Evolutionary conservation across 176 grass and related monocot genomes (phyloP), one percentile per base, ranked within the genome.

Genomic region (Eremochloa ophiuroides): DNA sequence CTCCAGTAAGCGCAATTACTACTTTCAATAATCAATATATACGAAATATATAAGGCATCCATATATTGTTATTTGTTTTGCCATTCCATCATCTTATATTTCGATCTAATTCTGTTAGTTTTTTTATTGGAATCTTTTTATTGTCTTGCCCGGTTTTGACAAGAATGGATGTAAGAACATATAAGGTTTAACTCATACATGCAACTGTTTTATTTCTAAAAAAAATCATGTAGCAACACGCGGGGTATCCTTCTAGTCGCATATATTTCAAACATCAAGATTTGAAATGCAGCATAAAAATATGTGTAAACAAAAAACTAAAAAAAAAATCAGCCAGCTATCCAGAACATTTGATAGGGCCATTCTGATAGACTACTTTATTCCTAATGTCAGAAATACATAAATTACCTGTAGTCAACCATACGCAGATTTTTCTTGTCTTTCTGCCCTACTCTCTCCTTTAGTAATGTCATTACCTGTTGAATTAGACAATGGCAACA

Each of bases 381-480:
- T 80, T 37, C 9, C 31, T 16, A 15, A 15, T 56, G 48, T 29
- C 47, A 55, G 46, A 69, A 84, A 53, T 71, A 82, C 78, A 58
- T 60, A 61, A 35, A 62, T 85, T 93, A 95, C 96, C 89, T 95
- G 78, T 93, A 95, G 70, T 90, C 84, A 88, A 99, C 88, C 65
- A 59, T 88, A 61, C 64, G 88, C 63, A 99, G 82, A 80, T 80
- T 85, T 95, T 93, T 93, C 75, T 99, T 95, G 50, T 95, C 76
- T 58, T 86, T 91, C 82, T 99, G 96, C 78, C 91, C 93, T 80
- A 95, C 56, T 88, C 82, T 88, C 78, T 93, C 91, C 82, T 99
- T 99, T 56, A 99, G 66, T 89, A 99, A 91, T 90, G 91, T 61
- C 87, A 91, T 84, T 56, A 99, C 84, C 96, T 99, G 75, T 59